Base-by-base conservation (phyloP, 192 early-diverging fungal species). In the Podila minutissima region DNA sequence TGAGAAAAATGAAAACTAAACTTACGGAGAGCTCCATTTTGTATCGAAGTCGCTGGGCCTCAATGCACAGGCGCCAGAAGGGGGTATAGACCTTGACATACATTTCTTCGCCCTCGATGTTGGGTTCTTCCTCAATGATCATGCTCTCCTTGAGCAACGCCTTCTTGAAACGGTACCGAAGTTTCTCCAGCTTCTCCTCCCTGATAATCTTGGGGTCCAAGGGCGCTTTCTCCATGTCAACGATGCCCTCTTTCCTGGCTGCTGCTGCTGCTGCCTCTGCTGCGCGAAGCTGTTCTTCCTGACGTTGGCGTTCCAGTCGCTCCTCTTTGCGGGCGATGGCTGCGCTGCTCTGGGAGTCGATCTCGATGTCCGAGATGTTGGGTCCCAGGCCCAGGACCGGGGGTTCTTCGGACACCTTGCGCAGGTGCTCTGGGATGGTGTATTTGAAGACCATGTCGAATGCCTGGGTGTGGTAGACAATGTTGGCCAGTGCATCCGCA, bases 381-480 rank as follows among this genome's bases (percentile, higher is more conserved):
- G 67, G 62, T 4, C n/a, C 48, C 12, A 46, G 35, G n/a, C 57
- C 57, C 5, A 70, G 9, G 55, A 70, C 67, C 5, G 74, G 77
- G 49, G 61, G 38, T 5, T 64, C 9, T 4, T 82, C 65, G 0
- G 66, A 29, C 12, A 72, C 61, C n/a, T 72, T 72, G 48, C 77
- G 72, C 24, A 67, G 59, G 20, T 71, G 61, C 31, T 83, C 74
- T 11, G 81, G 55, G 58, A 74, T 77, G 5, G 67, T 32, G 61
- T 72, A 79, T 64, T 77, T 85, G 53, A 85, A 63, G 66, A 85
- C 71, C 64, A 85, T 82, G 32, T 85, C 84, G 55, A 82, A 82
- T 8, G 73, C 75, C 20, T 74, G 79, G 20, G 75, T 78, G 33
- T 69, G 70, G 48, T 74, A 75, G 20, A 85, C 59, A 33, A 85